Base-by-base conservation (phyloP, 2,329 filamentous ascomycete species). In the Verticillium nonalfalfae region DNA sequence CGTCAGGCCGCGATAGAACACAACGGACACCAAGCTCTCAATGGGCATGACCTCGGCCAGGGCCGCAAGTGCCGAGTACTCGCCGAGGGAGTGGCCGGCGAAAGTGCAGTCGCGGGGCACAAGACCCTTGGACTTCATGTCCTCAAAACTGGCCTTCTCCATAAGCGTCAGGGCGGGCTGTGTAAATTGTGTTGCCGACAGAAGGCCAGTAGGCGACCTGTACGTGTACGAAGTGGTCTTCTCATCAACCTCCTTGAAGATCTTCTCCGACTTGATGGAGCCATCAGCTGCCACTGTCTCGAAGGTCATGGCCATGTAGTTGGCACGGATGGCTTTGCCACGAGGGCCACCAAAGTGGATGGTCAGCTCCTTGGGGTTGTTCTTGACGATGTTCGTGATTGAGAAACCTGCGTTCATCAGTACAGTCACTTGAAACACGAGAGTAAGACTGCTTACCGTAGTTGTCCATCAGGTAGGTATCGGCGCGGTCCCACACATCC, bases 271-370 rank as follows among this genome's bases (percentile, higher is more conserved):
- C 78, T 97, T 98, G 80, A 97, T 93, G 39, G 86, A 86, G 33
- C 95, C 95, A 74, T 99, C 95, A 1, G 91, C 81, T 62, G 90
- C 90, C 59, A 99, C 93, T n/a, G 94, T 96, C 81, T 99, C 95
- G 77, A 98, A 99, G 57, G 94, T 98, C 95, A 99, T 99, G 63
- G 94, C 89, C 90, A 98, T 98, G 82, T 99, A 99, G 79, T 99
- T 99, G 73, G 97, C 90, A 65, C 95, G 92, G 69, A 99, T 99
- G 59, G 92, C 93, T 80, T 98, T 99, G 73, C 95, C 95, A 62
- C 92, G 90, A 64, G 95, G 93, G 57, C 95, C 95, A 79, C 96
- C 95, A 72, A 99, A 99, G 81, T 99, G 91, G 66, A 99, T 91
- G 5, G 96, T 99, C 60, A 99, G 88, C 79, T 98, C 95, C 83